A percentile compares a stretch with the other conserved stretches of the same genome.
Conservation (phyloP, 139 green algal genomes). For the Spirogloea muscicola region DNA sequence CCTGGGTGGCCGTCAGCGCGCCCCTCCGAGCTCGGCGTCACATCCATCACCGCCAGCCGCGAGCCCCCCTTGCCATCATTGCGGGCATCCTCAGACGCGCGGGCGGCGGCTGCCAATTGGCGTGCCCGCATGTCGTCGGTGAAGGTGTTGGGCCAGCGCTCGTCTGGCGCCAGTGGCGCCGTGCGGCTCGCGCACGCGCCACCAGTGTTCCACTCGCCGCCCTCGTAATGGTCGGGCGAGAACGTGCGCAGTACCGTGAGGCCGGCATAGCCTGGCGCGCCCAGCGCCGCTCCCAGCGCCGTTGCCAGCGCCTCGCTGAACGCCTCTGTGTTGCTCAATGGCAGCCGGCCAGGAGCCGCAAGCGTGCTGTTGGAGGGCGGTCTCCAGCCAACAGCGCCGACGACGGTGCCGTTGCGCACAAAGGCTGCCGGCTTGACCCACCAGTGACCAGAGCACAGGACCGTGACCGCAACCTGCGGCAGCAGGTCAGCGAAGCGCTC, state of each 20-base stretch:
- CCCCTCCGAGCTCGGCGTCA: constrained; percentile 1
- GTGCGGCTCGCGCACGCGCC: constrained; percentile 13
- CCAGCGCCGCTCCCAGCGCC: neutral
- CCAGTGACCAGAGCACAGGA: constrained; percentile 29
- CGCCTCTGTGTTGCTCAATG: constrained; percentile 5
- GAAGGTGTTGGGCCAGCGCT: constrained; percentile 7
- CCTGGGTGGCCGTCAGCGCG: constrained; percentile 20
- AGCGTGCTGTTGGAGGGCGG: too few species aligned
- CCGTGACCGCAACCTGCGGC: neutral
- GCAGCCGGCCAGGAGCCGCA: too few species aligned
- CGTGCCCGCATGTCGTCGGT: neutral
- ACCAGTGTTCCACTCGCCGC: constrained; percentile 44
- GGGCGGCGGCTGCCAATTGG: too few species aligned
- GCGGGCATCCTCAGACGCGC: too few species aligned
- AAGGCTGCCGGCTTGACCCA: constrained; percentile 15
- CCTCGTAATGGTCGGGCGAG: constrained; percentile 35
- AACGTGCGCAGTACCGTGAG: constrained; percentile 30
- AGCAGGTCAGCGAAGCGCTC: neutral
- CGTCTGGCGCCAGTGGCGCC: neutral
- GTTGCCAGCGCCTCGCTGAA: constrained; percentile 7
- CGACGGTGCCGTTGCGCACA: neutral
- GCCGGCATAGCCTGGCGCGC: neutral
- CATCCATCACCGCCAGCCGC: constrained; percentile 12
- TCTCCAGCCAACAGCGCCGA: neutral
- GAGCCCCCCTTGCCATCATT: too few species aligned